Evolutionary conservation across 1,139 yeast species (phyloP).

Genomic region (Magnusiomyces paraingens): DNA sequence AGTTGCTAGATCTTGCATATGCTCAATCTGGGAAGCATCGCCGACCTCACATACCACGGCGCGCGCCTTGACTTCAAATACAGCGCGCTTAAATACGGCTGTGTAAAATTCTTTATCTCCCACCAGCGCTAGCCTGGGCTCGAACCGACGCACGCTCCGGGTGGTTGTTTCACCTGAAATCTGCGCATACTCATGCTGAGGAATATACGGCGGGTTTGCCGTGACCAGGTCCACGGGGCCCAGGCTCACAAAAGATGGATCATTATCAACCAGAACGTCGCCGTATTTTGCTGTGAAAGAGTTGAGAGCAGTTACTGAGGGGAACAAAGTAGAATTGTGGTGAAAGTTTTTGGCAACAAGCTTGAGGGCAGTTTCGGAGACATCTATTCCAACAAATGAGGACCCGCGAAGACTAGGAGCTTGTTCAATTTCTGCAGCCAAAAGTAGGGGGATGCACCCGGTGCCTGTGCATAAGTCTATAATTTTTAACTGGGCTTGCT

Average conservation of each 20-base stretch:
- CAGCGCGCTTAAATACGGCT: constrained; percentile 44
- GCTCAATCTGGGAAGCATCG: constrained; percentile 31
- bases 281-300: constrained; percentile 11
- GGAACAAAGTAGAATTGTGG: constrained; percentile 12
- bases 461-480: constrained; percentile 86
- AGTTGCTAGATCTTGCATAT: constrained; percentile 16
- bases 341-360: constrained; percentile 45
- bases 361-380: constrained; percentile 47
- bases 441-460: constrained; percentile 70
- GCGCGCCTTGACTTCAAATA: constrained; percentile 35
- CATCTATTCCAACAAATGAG: constrained; percentile 50
- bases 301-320: neutral
- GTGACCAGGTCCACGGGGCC: constrained; percentile 46
- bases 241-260: too few relatives aligned
- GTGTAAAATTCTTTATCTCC: constrained; percentile 71
- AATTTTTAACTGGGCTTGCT: constrained; percentile 25
- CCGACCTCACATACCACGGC: constrained; percentile 46
- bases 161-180: too few relatives aligned
- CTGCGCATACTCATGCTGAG: constrained; percentile 26
- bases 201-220: constrained; percentile 89
- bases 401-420: too few relatives aligned
- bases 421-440: constrained; percentile 25
- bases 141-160: constrained; percentile 49
- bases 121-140: constrained; percentile 69
- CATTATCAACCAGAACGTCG: constrained; percentile 20